Evolutionary conservation across 805 yeast species (phyloP), one percentile per base, ranked within the genome.

Genomic region (Lachancea thermotolerans): DNA sequence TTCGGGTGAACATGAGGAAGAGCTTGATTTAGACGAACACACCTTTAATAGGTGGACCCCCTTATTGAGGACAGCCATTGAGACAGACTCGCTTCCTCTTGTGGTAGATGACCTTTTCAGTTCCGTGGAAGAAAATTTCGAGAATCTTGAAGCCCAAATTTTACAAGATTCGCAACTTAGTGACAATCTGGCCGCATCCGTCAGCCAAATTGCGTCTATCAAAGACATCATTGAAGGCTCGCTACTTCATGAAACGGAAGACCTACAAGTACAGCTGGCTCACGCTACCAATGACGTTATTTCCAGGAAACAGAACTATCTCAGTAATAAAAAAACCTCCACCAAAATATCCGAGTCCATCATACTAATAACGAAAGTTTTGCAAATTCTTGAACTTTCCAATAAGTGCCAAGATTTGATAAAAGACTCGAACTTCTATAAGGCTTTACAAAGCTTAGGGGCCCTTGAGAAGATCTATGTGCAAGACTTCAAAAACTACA

Each of bases 351-450:
- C 77, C 43, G 87, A 85, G 52, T 82, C 95, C 0, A 77, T 77
- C 7, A 72, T 76, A 34, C 79, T 87, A 16, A 77, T 91, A 31
- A 78, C 76, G 44, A 73, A 81, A 41, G 84, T 95, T 53, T 70
- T 90, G 18, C 88, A 84, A 51, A 90, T 90, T 9, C 71, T 91
- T 45, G 95, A 90, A 57, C 75, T 85, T 53, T 85, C 95, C 12
- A 90, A 89, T 65, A 85, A 81, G 56, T 85, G 89, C 40, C 87
- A 88, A 59, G 90, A 85, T 34, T 69, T 90, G 58, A 83, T 88
- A 49, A 77, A 80, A 43, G 79, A 78, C 48, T 79, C 80, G 55
- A 81, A 82, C 54, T 86, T 85, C 55, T 90, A 87, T 61, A 85
- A 85, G 48, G 97, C 97, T 0, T 75, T 93, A 54, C 87, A 88